Evolutionary conservation across 2,329 filamentous ascomycete genomes (phyloP).

Genomic region (Cordyceps cateniannulata): DNA sequence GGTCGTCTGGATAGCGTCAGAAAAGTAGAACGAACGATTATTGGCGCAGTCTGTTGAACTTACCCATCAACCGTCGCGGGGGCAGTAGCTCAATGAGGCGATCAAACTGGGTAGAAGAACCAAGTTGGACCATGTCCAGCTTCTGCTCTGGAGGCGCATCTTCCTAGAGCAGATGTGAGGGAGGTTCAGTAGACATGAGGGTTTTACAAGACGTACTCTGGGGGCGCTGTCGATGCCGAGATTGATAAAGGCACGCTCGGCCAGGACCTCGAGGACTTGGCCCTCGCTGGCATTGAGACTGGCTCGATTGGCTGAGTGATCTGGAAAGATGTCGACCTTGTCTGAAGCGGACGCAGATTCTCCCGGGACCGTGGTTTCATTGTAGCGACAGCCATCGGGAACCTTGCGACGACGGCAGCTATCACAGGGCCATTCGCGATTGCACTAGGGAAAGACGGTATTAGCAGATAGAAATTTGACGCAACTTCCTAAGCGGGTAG

Average conservation of each 20-base stretch:
- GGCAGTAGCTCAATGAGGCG: slow-evolving; percentile 21
- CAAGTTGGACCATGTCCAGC: slow-evolving; percentile 16
- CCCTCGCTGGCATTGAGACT: slow-evolving; percentile 4
- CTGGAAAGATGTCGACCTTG: background rate
- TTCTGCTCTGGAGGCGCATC: slow-evolving; percentile 13
- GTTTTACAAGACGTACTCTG: background rate
- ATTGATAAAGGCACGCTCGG: slow-evolving; percentile 18
- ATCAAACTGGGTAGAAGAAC: slow-evolving; percentile 19
- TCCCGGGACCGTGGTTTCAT: slow-evolving; percentile 11
- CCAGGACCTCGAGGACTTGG: slow-evolving; percentile 17
- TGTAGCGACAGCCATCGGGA: slow-evolving; percentile 23
- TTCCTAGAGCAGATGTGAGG: background rate
- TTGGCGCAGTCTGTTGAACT: background rate
- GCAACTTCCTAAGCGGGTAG: too few species aligned
- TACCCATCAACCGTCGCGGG: slow-evolving; percentile 21
- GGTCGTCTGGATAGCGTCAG: slow-evolving; percentile 17
- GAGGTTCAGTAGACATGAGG: too few species aligned
- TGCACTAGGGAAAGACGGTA: slow-evolving; percentile 19
- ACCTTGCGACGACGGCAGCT: slow-evolving; percentile 26
- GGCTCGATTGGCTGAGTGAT: background rate
- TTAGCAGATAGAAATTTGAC: background rate
- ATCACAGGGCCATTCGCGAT: slow-evolving; percentile 28
- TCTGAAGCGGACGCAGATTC: slow-evolving; percentile 9
- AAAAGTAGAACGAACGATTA: background rate
- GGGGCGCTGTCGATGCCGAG: slow-evolving; percentile 16